Evolutionary conservation across 257 asterid species (phyloP), one percentile per base, ranked within the genome.

Genomic region (Nicotiana obtusifolia): DNA sequence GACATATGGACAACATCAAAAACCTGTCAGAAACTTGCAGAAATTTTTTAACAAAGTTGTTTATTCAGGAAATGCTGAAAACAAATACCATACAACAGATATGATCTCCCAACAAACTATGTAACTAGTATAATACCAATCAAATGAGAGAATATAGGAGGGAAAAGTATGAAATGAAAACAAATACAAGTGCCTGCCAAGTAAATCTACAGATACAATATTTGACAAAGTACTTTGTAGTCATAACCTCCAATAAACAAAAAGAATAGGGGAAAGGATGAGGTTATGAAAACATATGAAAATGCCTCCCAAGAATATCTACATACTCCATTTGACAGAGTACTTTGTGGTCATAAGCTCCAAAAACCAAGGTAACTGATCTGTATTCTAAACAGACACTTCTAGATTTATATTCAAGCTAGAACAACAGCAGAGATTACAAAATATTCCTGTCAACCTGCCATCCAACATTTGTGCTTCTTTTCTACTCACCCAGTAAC

Each of bases 101-200:
- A 47, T 47, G 16, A 73, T 49, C 37, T 2, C 41, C 61, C 10
- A 49, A 73, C 61, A 24, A 73, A 73, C 41, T 47, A 47, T 28
- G 57, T 41, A 71, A 20, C 33, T 0, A 24, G 44, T 49, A 24
- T 1, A 49, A 49, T 66, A 66, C 1, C 52, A 66, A 22, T 16
- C 52, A 49, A 47, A 73, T 73, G 79, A 49, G 41, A 47, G 41
- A 73, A 49, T 3, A 73, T 15, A 47, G 9, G 24, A 49, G 15
- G 41, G 15, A 22, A 6, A 75, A 30, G 41, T 14, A 49, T 0
- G 8, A 75, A 47, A 47, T 15, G 41, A 15, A 47, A 73, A 73
- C 79, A 22, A 44, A 49, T 75, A 44, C 62, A 75, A 49, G 79
- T 24, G 79, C 61, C 24, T 75, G 79, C 61, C 62, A 75, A 49